phyloP scores from a whole-genome alignment of 257 asterid species.

The Plantago elongata region DNA sequence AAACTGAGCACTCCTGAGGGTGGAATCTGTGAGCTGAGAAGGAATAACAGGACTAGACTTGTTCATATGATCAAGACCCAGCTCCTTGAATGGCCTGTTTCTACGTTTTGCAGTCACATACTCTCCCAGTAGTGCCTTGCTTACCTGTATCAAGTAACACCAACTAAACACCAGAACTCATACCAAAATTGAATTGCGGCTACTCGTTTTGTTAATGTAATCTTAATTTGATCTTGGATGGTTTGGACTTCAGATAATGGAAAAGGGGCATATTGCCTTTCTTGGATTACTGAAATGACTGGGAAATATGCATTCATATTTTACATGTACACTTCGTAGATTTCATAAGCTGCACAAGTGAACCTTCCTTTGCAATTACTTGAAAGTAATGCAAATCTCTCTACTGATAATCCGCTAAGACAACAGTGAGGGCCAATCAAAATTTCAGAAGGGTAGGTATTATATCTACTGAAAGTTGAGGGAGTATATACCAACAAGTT shows the following conservation, averaged over 20 bases:
- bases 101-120: slow-evolving; percentile 50
- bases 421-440: not conserved
- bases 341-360: not conserved
- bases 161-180: not conserved
- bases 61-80: slow-evolving; percentile 96
- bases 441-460: not conserved
- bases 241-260: too few species aligned
- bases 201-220: not conserved
- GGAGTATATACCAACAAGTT: not conserved
- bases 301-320: not conserved
- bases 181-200: too few species aligned
- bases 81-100: slow-evolving; percentile 60
- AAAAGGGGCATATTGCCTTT: not conserved
- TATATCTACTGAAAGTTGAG: not conserved
- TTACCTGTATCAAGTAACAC: slow-evolving; percentile 47
- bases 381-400: not conserved
- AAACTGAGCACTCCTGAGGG: slow-evolving; percentile 45
- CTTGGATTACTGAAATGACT: not conserved
- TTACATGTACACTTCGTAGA: not conserved
- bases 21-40: slow-evolving; percentile 42
- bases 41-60: slow-evolving; percentile 60
- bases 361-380: not conserved
- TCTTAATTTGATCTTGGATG: not conserved
- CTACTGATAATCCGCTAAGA: not conserved
- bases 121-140: slow-evolving; percentile 86